phyloP scores from a whole-genome alignment of 352 stramenopile species.

The Globisporangium splendens region DNA sequence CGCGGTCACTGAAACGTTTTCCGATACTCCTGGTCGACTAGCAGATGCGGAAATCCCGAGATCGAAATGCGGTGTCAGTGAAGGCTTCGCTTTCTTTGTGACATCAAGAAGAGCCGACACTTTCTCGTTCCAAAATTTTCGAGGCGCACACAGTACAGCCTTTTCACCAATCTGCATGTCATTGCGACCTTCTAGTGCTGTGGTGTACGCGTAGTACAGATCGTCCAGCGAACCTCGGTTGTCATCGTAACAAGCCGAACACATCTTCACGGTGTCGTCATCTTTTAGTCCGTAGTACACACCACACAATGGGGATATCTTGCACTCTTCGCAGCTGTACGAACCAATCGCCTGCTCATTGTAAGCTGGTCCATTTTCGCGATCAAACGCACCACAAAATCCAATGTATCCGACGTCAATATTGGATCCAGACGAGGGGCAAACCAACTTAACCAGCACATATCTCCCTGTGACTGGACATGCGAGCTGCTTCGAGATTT shows the following conservation, averaged over 20 bases:
- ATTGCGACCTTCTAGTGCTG: conserved; percentile 26
- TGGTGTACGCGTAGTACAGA: conserved; percentile 43
- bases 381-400: conserved; percentile 76
- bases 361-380: conserved; percentile 82
- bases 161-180: conserved; percentile 24
- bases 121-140: conserved; percentile 53
- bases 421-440: conserved; percentile 60
- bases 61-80: not conserved
- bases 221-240: conserved; percentile 55
- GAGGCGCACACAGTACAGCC: conserved; percentile 40
- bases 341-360: conserved; percentile 33
- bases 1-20: conserved; percentile 16
- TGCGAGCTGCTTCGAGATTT: conserved; percentile 75
- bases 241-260: conserved; percentile 74
- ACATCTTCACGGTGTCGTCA: conserved; percentile 58
- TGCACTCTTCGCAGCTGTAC: conserved; percentile 69
- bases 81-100: conserved; percentile 31
- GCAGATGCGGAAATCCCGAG: not conserved
- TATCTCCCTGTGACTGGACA: conserved; percentile 69
- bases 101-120: conserved; percentile 30
- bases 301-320: conserved; percentile 28
- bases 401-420: conserved; percentile 84
- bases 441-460: conserved; percentile 75
- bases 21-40: conserved; percentile 5
- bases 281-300: conserved; percentile 63